Base-by-base conservation (phyloP, 768 basidiomycete species). In the Leucosporidium yakuticum region DNA sequence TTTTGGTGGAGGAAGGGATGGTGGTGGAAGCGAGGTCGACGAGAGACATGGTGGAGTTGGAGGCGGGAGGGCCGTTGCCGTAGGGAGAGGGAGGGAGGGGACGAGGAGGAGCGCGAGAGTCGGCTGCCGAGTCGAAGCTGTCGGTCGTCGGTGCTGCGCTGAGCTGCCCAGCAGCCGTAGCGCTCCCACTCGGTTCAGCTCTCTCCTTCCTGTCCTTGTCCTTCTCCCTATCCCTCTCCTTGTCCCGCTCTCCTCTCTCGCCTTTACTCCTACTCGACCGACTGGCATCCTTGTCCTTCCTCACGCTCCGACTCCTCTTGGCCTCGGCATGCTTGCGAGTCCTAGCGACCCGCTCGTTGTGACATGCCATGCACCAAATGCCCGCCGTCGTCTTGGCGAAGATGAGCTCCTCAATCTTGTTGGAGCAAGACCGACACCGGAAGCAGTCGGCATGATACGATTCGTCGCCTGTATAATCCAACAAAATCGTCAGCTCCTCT, bases 381-480 rank as follows among this genome's bases (percentile, higher is more conserved):
- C 96, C 96, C 76, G 96, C 91, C 68, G 87, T 90, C 1, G 96
- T 98, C 82, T 98, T 98, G 67, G 96, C 96, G 71, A 97, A 99
- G 65, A 98, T 92, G 62, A 98, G 85, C 78, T 99, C 96, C 79
- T 98, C 94, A 71, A 99, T 99, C 65, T 91, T 85, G 77, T 89
- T 88, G 78, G 85, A 86, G 82, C 96, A 99, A 61, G 92, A 88
- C 76, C 91, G 88, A 81, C 96, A 99, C 74, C 95, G 94, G 83
- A 99, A 99, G 81, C 96, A 99, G 71, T 93, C 89, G 8, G 96
- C 94, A 78, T 98, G 96, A 75, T 98, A 99, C 0, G 92, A 91
- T 77, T 98, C 96, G 79, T 99, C 93, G 68, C 92, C 78, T 74
- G 56, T 12, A 31, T 12, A 2, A 14, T 23, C 39, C 29, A 29